Evolutionary conservation across 192 early-diverging fungal species (phyloP).

Genomic region (Gigaspora rosea): DNA sequence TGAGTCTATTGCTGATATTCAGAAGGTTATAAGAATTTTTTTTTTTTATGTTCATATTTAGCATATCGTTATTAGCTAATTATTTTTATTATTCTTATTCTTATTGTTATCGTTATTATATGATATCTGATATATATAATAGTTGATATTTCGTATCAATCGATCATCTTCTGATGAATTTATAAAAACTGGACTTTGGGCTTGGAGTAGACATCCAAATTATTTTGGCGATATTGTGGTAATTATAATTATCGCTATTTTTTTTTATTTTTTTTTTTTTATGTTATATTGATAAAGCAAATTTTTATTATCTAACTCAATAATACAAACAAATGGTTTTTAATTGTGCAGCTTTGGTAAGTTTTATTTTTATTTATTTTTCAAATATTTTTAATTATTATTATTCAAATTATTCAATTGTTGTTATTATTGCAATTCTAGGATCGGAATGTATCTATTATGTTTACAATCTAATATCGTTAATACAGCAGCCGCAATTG

Average conservation of each 20-base stretch:
- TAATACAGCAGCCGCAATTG: background rate
- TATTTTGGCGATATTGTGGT: constrained; percentile 35
- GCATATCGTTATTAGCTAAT: background rate
- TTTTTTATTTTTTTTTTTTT: background rate
- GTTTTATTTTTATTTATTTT: background rate
- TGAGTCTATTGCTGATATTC: constrained; percentile 22
- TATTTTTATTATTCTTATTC: background rate
- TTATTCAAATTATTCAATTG: no score
- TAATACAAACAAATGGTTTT: no score
- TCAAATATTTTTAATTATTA: no score
- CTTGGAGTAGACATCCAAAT: constrained; percentile 33
- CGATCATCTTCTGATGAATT: constrained; percentile 12
- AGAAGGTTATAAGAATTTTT: background rate
- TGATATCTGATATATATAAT: background rate
- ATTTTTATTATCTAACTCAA: background rate
- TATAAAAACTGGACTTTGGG: constrained; percentile 27
- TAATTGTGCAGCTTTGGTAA: background rate
- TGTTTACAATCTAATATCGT: constrained; percentile 26
- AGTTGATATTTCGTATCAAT: constrained; percentile 10
- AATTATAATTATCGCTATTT: background rate
- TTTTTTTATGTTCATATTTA: background rate
- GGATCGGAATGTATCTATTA: constrained; percentile 34
- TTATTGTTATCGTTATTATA: no score
- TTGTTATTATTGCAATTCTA: background rate
- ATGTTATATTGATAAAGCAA: background rate